These are phyloP conservation scores for Hyaloscypha hepaticicola DNA, from an alignment of 495 filamentous ascomycete species.

Conservation along the genomic window DNA sequence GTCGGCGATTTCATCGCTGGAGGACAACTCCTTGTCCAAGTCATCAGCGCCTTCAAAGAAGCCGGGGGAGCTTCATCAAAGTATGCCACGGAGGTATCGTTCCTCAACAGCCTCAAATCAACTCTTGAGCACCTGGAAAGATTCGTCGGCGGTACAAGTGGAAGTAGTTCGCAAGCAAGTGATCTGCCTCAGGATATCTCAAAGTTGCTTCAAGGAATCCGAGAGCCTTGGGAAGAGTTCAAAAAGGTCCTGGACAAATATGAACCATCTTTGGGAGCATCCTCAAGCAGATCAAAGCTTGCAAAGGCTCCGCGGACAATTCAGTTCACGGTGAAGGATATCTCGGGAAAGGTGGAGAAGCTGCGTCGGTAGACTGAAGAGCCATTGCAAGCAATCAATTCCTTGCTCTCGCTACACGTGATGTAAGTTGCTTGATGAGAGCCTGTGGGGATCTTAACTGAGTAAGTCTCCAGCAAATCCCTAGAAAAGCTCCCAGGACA, in stretches of 20 bases:
- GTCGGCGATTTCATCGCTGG: conserved; percentile 6
- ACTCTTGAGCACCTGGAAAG: neutral
- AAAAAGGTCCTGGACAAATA: neutral
- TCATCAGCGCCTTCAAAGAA: conserved; percentile 4
- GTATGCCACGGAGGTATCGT: neutral
- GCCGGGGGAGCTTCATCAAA: neutral
- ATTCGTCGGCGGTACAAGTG: neutral
- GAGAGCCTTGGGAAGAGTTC: neutral
- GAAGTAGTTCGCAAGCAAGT: neutral
- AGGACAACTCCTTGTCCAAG: neutral
- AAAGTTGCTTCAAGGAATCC: neutral
- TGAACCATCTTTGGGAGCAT: neutral
- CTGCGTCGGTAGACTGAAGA: neutral
- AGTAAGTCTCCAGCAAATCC: neutral
- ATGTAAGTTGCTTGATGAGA: neutral
- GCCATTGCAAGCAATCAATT: neutral
- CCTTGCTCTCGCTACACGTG: neutral
- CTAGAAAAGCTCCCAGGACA: neutral
- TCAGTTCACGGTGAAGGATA: neutral
- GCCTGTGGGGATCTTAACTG: neutral
- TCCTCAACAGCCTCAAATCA: neutral
- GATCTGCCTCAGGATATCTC: neutral
- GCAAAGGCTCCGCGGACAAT: neutral
- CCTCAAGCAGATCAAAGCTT: neutral
- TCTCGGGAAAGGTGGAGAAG: neutral